Evolutionary conservation across 768 basidiomycete species (phyloP).

Genomic region (Flagelloscypha sp.): DNA sequence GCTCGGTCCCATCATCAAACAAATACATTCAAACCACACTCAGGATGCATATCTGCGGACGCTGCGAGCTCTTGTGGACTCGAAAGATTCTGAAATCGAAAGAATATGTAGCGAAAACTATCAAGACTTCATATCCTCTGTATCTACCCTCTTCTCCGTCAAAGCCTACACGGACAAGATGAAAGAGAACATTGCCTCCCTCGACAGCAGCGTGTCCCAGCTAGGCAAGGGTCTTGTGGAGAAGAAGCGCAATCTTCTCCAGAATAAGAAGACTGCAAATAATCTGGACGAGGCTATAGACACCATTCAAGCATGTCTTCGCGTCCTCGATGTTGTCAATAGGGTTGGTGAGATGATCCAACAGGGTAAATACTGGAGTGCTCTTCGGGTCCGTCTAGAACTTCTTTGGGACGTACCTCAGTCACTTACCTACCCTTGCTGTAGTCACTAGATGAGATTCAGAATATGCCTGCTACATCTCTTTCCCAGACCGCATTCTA

Average conservation of each 20-base stretch:
- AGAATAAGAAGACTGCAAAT: constrained; percentile 85
- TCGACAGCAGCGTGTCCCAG: constrained; percentile 83
- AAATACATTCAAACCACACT: constrained; percentile 79
- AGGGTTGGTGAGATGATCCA: constrained; percentile 90
- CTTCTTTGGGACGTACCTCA: constrained; percentile 14
- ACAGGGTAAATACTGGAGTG: constrained; percentile 95
- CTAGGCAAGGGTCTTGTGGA: constrained; percentile 83
- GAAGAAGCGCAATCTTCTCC: constrained; percentile 85
- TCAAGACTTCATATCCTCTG: constrained; percentile 94
- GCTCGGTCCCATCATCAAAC: constrained; percentile 89
- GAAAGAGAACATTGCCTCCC: constrained; percentile 80
- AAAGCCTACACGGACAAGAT: constrained; percentile 94
- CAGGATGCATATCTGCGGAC: constrained; percentile 86
- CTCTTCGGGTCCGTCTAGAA: constrained; percentile 67
- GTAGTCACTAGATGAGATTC: constrained; percentile 93
- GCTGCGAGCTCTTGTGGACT: constrained; percentile 79
- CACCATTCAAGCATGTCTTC: constrained; percentile 84
- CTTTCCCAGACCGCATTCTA: constrained; percentile 91
- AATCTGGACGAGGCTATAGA: constrained; percentile 97
- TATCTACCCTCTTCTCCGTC: constrained; percentile 92
- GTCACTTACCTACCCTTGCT: constrained; percentile 18
- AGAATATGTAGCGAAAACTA: constrained; percentile 94
- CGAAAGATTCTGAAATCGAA: constrained; percentile 95
- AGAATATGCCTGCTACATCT: constrained; percentile 80
- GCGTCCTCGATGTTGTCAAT: constrained; percentile 87